Evolutionary conservation across 495 filamentous ascomycete genomes (phyloP).

Genomic region (Neurospora sublineolata): DNA sequence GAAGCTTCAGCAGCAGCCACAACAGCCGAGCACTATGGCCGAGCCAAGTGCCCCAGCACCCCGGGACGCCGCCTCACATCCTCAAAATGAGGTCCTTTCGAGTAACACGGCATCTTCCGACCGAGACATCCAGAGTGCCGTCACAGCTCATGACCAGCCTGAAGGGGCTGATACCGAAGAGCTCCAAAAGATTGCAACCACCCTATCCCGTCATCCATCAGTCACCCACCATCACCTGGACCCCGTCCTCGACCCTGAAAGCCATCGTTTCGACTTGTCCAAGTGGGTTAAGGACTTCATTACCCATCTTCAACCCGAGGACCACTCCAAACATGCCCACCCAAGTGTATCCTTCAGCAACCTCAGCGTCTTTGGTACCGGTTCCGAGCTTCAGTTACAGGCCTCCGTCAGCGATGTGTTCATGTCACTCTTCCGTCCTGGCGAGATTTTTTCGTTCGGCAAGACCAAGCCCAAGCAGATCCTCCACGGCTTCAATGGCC

Average conservation of each 20-base stretch:
- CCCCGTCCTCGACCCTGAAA: conserved; percentile 12
- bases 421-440: conserved; percentile 35
- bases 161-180: conserved; percentile 9
- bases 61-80: neutral
- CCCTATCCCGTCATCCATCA: conserved; percentile 11
- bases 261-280: conserved; percentile 13
- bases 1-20: neutral
- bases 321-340: conserved; percentile 2
- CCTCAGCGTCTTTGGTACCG: conserved; percentile 43
- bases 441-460: conserved; percentile 30
- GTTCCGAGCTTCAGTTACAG: conserved; percentile 44
- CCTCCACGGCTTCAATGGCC: conserved; percentile 58
- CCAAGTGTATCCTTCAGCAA: conserved; percentile 38
- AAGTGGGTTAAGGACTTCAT: conserved; percentile 16
- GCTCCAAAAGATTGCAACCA: conserved; percentile 16
- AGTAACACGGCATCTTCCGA: neutral
- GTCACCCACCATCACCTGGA: conserved; percentile 1
- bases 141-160: neutral
- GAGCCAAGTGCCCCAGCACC: neutral
- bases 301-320: conserved; percentile 14
- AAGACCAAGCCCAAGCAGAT: conserved; percentile 38
- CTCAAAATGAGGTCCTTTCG: neutral
- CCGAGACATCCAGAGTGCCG: neutral
- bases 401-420: conserved; percentile 41
- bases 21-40: neutral